Percentiles rank a stretch among this genome's conserved stretches.
Conservation (phyloP, 83 land plant species). For the Diphasiastrum complanatum region DNA sequence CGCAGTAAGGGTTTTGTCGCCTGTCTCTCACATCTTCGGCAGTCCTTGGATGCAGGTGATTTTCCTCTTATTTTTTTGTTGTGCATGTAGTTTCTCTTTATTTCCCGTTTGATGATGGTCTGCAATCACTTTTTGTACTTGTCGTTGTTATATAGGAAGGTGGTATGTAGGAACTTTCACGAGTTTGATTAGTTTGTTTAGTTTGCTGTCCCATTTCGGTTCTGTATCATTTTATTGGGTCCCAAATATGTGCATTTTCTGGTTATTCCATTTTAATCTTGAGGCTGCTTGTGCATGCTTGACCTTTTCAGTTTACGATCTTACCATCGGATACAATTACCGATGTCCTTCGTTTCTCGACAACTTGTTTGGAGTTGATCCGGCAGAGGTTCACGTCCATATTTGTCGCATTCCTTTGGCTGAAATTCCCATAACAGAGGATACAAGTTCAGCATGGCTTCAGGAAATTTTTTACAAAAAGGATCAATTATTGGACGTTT, state of each 20-base stretch:
- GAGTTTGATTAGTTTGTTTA: background rate
- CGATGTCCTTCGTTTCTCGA: conserved; percentile 64
- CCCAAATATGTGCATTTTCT: background rate
- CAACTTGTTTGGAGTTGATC: conserved; percentile 77
- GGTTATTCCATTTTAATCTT: background rate
- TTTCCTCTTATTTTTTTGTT: conserved; percentile 3
- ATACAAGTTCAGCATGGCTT: conserved; percentile 56
- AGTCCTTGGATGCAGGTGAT: conserved; percentile 85
- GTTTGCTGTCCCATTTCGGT: background rate
- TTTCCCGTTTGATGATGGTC: no score
- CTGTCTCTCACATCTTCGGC: conserved; percentile 55
- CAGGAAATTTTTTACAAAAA: conserved; percentile 49
- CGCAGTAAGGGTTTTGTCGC: conserved; percentile 76
- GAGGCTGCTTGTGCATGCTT: no score
- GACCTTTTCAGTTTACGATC: conserved; percentile 72
- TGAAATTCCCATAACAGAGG: conserved; percentile 62
- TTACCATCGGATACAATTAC: conserved; percentile 77
- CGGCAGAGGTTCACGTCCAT: conserved; percentile 88
- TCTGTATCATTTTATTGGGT: background rate
- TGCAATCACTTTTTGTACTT: no score
- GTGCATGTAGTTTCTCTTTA: no score
- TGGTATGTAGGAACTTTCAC: background rate
- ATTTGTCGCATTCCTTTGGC: conserved; percentile 43
- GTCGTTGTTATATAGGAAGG: background rate
- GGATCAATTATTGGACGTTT: conserved; percentile 59